phyloP scores from a whole-genome alignment of 352 stramenopile species.

The Pythium guiyangense region DNA sequence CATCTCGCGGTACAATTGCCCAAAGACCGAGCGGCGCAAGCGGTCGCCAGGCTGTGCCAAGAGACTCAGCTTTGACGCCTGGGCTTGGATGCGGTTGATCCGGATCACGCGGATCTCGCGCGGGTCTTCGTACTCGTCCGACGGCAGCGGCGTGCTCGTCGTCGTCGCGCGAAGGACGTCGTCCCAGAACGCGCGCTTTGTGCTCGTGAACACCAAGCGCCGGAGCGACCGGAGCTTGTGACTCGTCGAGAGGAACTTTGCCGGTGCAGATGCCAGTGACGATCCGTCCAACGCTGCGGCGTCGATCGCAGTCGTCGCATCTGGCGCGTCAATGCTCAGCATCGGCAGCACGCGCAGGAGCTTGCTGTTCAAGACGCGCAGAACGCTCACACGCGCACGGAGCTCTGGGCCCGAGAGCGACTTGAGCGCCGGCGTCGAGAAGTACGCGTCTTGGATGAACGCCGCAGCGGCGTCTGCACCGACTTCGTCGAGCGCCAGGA shows the following conservation, averaged over 20 bases:
- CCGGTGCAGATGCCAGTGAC: slow-evolving; percentile 3
- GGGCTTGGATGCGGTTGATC: slow-evolving; percentile 96
- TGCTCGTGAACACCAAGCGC: slow-evolving; percentile 87
- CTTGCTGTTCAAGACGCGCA: slow-evolving; percentile 93
- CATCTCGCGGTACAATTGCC: slow-evolving; percentile 96
- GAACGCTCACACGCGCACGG: slow-evolving; percentile 87
- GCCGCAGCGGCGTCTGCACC: slow-evolving; percentile 10
- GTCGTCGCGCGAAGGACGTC: slow-evolving; percentile 93
- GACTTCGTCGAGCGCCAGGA: slow-evolving; percentile 39
- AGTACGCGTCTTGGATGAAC: slow-evolving; percentile 67
- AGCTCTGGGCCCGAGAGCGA: slow-evolving; percentile 61
- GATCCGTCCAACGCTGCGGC: slow-evolving; percentile 17
- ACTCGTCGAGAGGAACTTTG: slow-evolving; percentile 54
- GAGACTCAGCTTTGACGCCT: slow-evolving; percentile 84
- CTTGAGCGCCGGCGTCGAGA: slow-evolving; percentile 64
- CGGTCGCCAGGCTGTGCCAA: slow-evolving; percentile 86
- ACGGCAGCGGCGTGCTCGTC: slow-evolving; percentile 94
- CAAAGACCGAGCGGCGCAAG: slow-evolving; percentile 93
- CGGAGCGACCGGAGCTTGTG: slow-evolving; percentile 68
- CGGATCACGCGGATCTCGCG: slow-evolving; percentile 96
- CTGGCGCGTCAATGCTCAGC: slow-evolving; percentile 66
- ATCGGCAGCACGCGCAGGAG: slow-evolving; percentile 79
- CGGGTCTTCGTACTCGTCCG: slow-evolving; percentile 98
- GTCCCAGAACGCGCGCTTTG: slow-evolving; percentile 93
- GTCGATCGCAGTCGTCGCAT: slow-evolving; percentile 49